A percentile compares a stretch with the other conserved stretches of the same genome.
These are phyloP conservation scores for Pleoardoris graminearum DNA, from an alignment of 2,329 filamentous ascomycete genomes.

Conservation along the genomic window DNA sequence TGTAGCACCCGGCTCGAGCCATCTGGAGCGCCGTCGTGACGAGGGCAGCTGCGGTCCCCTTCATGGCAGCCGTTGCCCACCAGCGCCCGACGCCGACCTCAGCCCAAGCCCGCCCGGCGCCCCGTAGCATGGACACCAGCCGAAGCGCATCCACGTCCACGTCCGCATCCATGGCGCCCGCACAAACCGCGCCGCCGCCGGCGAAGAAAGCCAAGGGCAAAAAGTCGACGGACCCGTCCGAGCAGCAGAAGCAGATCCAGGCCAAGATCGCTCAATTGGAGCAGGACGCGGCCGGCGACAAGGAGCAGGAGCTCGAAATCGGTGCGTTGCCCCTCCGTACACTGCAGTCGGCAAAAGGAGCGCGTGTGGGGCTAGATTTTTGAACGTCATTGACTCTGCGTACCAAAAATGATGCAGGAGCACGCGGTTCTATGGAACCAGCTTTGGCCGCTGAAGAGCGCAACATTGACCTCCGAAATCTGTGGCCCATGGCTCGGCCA, in stretches of 20 bases:
- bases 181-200: constrained; percentile 53
- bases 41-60: constrained; percentile 9
- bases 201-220: constrained; percentile 83
- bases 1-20: no score
- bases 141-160: constrained; percentile 45
- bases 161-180: constrained; percentile 49
- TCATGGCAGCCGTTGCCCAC: constrained; percentile 44
- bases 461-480: no score
- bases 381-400: no score
- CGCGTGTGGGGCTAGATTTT: no score
- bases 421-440: no score
- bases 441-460: no score
- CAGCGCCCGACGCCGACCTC: constrained; percentile 36
- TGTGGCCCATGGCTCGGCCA: no score
- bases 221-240: constrained; percentile 80
- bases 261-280: constrained; percentile 95
- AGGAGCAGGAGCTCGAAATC: constrained; percentile 94
- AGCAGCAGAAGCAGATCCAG: constrained; percentile 88
- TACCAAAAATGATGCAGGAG: no score
- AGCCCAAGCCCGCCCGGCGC: constrained; percentile 36
- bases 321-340: constrained; percentile 57
- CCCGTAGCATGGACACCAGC: constrained; percentile 48
- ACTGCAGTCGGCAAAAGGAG: no score
- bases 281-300: constrained; percentile 88
- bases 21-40: no score